Evolutionary conservation across 1,284 basidiomycete species (phyloP), one percentile per base, ranked within the genome.

Genomic region (Apiotrichum veenhuisii): DNA sequence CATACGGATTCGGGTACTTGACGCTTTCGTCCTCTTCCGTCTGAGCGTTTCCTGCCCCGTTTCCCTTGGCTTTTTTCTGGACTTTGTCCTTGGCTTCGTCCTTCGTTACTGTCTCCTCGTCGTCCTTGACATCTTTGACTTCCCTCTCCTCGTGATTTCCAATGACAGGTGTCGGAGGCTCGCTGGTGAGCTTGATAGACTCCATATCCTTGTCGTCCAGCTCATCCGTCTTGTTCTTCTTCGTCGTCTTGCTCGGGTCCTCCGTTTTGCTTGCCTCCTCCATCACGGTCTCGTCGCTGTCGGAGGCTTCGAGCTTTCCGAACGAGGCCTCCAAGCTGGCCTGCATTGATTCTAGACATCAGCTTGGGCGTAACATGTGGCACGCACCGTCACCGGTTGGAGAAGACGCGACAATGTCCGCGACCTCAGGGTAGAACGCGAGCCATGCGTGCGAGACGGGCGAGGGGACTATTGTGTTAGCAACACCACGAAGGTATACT

Each of bases 1-100:
- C 36, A 49, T 65, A 69, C 0, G 73, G 73, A 47, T 75, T 68
- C 5, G 71, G 70, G 37, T 58, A 62, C 30, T 50, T 36, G 4
- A 62, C 60, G 9, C 61, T 58, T 15, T 53, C 50, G 12, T 46
- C 52, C 26, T 42, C 38, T 30, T 50, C n/a, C n/a, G n/a, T n/a
- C n/a, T n/a, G n/a, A n/a, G n/a, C n/a, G n/a, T n/a, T n/a, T n/a
- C n/a, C n/a, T n/a, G n/a, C n/a, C n/a, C n/a, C n/a, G n/a, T n/a
- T n/a, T n/a, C n/a, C n/a, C n/a, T n/a, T n/a, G n/a, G n/a, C n/a
- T n/a, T n/a, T n/a, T n/a, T n/a, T n/a, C n/a, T n/a, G n/a, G n/a
- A n/a, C n/a, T n/a, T n/a, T n/a, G n/a, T n/a, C n/a, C n/a, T n/a
- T n/a, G n/a, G n/a, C n/a, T n/a, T n/a, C n/a, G n/a, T n/a, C n/a